Conservation (phyloP, 2,329 filamentous ascomycete species). For the Aplosporella prunicola region DNA sequence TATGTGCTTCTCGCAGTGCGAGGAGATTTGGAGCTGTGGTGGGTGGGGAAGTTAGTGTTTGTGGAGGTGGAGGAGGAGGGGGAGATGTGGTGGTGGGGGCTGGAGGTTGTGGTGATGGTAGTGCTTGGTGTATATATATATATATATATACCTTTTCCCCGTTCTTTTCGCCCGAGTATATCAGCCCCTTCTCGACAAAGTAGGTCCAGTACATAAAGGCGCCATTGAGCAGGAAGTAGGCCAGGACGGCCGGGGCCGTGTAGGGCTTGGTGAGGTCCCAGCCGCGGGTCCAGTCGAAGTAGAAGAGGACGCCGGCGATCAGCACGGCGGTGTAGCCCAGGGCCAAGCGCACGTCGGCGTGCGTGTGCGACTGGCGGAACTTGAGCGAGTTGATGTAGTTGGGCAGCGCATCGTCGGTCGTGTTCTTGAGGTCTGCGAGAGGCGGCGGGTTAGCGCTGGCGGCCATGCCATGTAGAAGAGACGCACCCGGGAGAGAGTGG, state of each 20-base stretch:
- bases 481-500: conserved; percentile 55
- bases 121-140: too few relatives aligned
- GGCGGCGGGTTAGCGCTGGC: background rate
- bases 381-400: conserved; percentile 85
- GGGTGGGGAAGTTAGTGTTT: background rate
- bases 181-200: conserved; percentile 67
- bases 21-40: conserved; percentile 60
- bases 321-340: conserved; percentile 76
- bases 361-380: conserved; percentile 72
- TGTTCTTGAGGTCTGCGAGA: conserved; percentile 80
- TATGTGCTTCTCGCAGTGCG: conserved; percentile 65
- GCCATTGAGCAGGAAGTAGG: conserved; percentile 72
- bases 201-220: conserved; percentile 76
- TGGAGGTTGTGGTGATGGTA: background rate
- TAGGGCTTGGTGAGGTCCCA: conserved; percentile 79
- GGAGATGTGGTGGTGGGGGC: background rate
- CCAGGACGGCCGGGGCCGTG: conserved; percentile 66
- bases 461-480: conserved; percentile 5
- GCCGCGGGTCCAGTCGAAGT: conserved; percentile 82
- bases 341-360: conserved; percentile 71
- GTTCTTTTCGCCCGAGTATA: conserved; percentile 68
- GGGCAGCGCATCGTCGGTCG: conserved; percentile 85
- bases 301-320: conserved; percentile 75
- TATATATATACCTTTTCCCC: conserved; percentile 56
- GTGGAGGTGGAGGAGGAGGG: background rate